These are phyloP conservation scores for Cercospora sp. DNA, from an alignment of 2,329 filamentous ascomycete species.

Conservation along the genomic window DNA sequence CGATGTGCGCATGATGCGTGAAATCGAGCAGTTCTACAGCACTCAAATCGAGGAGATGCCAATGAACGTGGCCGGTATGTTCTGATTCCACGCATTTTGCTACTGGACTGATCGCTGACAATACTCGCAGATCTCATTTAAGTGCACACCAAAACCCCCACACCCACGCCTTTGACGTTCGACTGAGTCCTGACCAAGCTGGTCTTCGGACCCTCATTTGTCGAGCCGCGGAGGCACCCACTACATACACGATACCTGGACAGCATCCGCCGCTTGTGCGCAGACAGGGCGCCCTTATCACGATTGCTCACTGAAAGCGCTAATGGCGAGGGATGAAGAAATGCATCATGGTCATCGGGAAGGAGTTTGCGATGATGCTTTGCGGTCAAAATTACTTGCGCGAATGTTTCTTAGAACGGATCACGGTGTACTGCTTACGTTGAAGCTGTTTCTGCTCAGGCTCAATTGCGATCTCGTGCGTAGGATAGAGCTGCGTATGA, in stretches of 20 bases:
- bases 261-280: constrained; percentile 25
- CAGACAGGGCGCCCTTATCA: constrained; percentile 23
- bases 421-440: constrained; percentile 31
- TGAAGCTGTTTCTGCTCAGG: constrained; percentile 36
- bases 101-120: constrained; percentile 12
- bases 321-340: constrained; percentile 29
- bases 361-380: constrained; percentile 29
- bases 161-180: constrained; percentile 27
- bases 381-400: constrained; percentile 34
- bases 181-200: constrained; percentile 27
- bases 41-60: constrained; percentile 99
- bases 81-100: not conserved
- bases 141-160: constrained; percentile 26
- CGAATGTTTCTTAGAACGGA: constrained; percentile 34
- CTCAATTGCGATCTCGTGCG: constrained; percentile 37
- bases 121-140: constrained; percentile 50
- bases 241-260: constrained; percentile 23
- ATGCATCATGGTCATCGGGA: constrained; percentile 31
- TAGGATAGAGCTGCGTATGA: constrained; percentile 32
- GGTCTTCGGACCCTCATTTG: constrained; percentile 9
- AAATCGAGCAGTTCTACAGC: constrained; percentile 99
- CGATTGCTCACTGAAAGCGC: constrained; percentile 22
- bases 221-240: constrained; percentile 26
- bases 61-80: constrained; percentile 76
- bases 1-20: constrained; percentile 99